These are phyloP conservation scores for Anisogramma anomala DNA, from an alignment of 2,329 filamentous ascomycete species.

Conservation along the genomic window DNA sequence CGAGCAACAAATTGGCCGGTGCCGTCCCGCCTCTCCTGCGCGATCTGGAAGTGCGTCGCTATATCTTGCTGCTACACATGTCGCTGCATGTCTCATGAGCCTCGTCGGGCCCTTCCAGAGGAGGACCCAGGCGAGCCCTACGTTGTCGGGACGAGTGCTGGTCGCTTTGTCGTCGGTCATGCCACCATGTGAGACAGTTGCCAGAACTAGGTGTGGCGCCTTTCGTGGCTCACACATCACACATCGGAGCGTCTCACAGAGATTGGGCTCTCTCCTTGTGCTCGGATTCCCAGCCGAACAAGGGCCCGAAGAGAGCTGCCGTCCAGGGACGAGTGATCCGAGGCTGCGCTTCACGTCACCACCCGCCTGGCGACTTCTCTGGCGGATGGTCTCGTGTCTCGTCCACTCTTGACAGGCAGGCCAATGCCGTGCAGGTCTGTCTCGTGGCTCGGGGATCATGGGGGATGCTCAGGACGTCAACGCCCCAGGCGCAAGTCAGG, in stretches of 20 bases:
- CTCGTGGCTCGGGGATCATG: too few species aligned
- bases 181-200: slow-evolving; percentile 7
- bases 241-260: slow-evolving; percentile 3
- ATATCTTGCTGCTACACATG: slow-evolving; percentile 14
- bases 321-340: too few species aligned
- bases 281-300: neutral
- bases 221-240: slow-evolving; percentile 5
- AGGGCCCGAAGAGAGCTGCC: neutral
- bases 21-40: slow-evolving; percentile 6
- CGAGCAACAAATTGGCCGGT: slow-evolving; percentile 1
- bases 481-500: too few species aligned
- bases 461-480: too few species aligned
- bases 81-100: slow-evolving; percentile 13
- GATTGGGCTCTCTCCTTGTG: neutral
- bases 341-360: too few species aligned
- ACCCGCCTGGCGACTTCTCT: too few species aligned
- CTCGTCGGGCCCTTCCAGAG: slow-evolving; percentile 6
- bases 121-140: slow-evolving; percentile 3
- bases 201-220: slow-evolving; percentile 11
- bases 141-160: slow-evolving; percentile 1
- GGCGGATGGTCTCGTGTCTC: too few species aligned
- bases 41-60: slow-evolving; percentile 10
- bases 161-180: neutral
- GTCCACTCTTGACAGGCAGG: neutral
- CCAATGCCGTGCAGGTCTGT: neutral